Evolutionary conservation across 371 early-diverging fungal genomes (phyloP), one percentile per base, ranked within the genome.

Genomic region (Batrachochytrium dendrobatidis): DNA sequence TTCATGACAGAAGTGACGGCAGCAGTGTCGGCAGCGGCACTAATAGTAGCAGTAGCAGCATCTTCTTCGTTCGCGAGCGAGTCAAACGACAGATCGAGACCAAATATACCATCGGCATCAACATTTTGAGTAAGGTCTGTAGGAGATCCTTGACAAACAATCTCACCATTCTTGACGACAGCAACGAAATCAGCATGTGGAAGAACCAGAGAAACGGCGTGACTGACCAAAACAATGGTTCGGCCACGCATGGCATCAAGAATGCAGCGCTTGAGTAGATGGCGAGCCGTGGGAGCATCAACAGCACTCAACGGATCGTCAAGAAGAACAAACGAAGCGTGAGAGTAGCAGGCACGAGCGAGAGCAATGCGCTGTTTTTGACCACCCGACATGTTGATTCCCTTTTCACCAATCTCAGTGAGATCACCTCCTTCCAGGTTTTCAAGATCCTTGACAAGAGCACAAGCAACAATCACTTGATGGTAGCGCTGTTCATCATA

Each of bases 371-470:
- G 74, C 48, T 73, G 72, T 63, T 75, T 74, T 52, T 83, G 79
- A 1, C 93, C 94, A 50, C 95, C 94, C 50, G 89, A 88, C 12
- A 93, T 69, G 1, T 87, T 88, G 30, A 92, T 80, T 5, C 92
- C 70, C 56, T 84, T 83, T 69, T 92, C 93, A 39, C 94, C 94
- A 52, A 93, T 83, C 72, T 91, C 89, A 0, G 94, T 94, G 61
- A 76, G 60, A 70, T 95, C 95, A 24, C 93, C 94, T 34, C 81
- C 75, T 18, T 81, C 79, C 28, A 95, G 69, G 28, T 85, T 88
- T 33, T 87, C 85, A 52, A 95, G 69, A 66, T 96, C 95, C 26
- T 87, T 75, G 0, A 75, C 74, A 28, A 94, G 72, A 0, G 90
- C 89, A 48, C 80, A 75, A 5, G 72, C 77, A 1, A 66, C 34